Conservation (phyloP, 2,329 filamentous ascomycete genomes). For the Alternaria sp. region DNA sequence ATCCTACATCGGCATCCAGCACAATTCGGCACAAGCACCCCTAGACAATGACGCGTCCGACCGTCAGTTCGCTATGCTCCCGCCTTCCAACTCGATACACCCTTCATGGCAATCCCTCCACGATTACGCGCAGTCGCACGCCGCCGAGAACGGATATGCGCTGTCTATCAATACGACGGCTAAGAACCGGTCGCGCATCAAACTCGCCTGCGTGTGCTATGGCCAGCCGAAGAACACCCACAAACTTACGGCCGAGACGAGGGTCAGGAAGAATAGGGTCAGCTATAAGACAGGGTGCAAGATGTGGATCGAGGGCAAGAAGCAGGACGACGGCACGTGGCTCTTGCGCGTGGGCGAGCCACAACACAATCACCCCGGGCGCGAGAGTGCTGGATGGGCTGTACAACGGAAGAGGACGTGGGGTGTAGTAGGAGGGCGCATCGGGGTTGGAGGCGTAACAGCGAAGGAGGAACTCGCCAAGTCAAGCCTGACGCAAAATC, state of each 20-base stretch:
- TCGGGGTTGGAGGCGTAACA: conserved; percentile 41
- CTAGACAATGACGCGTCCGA: conserved; percentile 18
- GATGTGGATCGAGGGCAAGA: conserved; percentile 47
- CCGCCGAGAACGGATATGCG: conserved; percentile 43
- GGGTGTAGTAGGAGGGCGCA: conserved; percentile 37
- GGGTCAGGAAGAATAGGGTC: conserved; percentile 42
- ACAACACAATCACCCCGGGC: conserved; percentile 40
- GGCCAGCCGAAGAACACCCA: conserved; percentile 46
- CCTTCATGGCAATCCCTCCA: conserved; percentile 39
- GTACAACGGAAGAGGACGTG: conserved; percentile 44
- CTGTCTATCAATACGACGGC: conserved; percentile 46
- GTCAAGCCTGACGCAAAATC: background rate
- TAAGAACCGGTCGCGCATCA: conserved; percentile 44
- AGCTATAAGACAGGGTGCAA: conserved; percentile 45
- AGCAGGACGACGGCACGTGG: conserved; percentile 38
- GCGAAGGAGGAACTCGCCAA: conserved; percentile 36
- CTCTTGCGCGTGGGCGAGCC: conserved; percentile 36
- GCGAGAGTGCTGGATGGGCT: conserved; percentile 38
- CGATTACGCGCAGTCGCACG: conserved; percentile 41
- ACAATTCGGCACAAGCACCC: conserved; percentile 10
- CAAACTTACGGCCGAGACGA: conserved; percentile 44
- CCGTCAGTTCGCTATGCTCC: conserved; percentile 39
- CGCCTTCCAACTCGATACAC: conserved; percentile 34
- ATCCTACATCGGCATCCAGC: conserved; percentile 3
- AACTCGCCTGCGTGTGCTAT: conserved; percentile 46